These are phyloP conservation scores for Achlya hypogyna DNA, from an alignment of 352 stramenopile species.

Conservation along the genomic window DNA sequence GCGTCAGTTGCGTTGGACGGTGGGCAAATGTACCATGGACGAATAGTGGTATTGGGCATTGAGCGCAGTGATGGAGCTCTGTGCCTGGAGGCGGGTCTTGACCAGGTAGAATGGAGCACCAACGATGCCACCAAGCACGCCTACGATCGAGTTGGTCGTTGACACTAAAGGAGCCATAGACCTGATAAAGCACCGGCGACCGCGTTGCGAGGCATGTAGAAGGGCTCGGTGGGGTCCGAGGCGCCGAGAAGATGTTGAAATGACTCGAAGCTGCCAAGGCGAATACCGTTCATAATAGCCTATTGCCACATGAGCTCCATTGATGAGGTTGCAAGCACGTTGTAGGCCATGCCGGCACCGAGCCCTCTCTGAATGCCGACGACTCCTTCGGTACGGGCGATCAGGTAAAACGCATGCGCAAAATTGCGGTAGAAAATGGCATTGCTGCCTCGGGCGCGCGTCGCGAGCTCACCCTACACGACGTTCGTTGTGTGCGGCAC, in stretches of 20 bases:
- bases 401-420: constrained; percentile 76
- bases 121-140: constrained; percentile 48
- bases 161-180: constrained; percentile 8
- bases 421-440: constrained; percentile 69
- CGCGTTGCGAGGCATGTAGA: constrained; percentile 65
- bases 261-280: constrained; percentile 67
- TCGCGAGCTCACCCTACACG: constrained; percentile 45
- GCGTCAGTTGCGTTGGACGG: not conserved
- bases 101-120: constrained; percentile 84
- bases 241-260: constrained; percentile 68
- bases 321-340: constrained; percentile 25
- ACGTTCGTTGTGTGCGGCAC: not conserved
- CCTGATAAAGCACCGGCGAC: constrained; percentile 58
- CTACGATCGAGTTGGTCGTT: not conserved
- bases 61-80: constrained; percentile 50
- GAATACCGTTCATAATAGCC: constrained; percentile 71
- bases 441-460: constrained; percentile 28
- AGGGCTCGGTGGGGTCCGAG: constrained; percentile 60
- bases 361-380: constrained; percentile 70
- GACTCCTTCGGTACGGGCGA: constrained; percentile 63
- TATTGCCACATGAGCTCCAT: constrained; percentile 8
- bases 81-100: constrained; percentile 73
- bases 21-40: constrained; percentile 45
- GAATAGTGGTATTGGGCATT: constrained; percentile 77
- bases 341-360: constrained; percentile 66